Base-by-base conservation (phyloP, 805 yeast genomes). In the Saccharomycopsis synnaedendra region DNA sequence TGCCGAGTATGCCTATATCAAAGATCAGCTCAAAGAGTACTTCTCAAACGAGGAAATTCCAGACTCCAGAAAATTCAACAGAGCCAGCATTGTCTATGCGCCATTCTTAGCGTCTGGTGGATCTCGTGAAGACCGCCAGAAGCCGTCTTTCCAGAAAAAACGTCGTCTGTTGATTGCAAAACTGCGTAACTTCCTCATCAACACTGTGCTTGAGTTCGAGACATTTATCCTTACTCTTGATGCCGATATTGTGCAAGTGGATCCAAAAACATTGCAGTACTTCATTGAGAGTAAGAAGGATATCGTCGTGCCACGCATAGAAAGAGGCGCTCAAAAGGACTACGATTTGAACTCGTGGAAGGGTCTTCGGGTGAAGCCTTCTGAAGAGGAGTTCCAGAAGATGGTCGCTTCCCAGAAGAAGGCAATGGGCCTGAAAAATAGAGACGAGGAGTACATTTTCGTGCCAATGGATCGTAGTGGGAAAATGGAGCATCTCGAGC, bases 261-360 rank as follows among this genome's bases (percentile, higher is more conserved):
- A 62, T 32, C 46, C 44, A 7, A 60, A 61, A 33, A 51, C 61
- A 49, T 42, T 65, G 6, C 39, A 41, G 7, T 47, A 49, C 1
- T 65, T 65, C 39, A 39, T 58, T 5, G 42, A 48, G 1, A 52
- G 60, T 10, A 56, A 43, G 0, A 57, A 56, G 31, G 69, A 66
- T 43, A 59, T 66, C 10, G 47, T 60, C 4, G 64, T 59, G 2
- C 67, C 67, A 4, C 47, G 67, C 34, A 53, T 65, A 3, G 46
- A 47, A 9, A 55, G 58, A 32, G 65, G 62, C 5, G 51, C 44
- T 4, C 53, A 47, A 5, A 44, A 41, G 33, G 67, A 66, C 42
- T 66, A 65, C 51, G 70, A 66, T 51, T 56, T 56, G 48, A 65
- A 65, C 50, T 57, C 68, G 3, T 65, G 70, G 70, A 54, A 49